Percentiles rank a stretch among this genome's conserved stretches.
Evolutionary conservation across 140 eudicot species (phyloP).

Genomic region (Bidens hawaiensis): DNA sequence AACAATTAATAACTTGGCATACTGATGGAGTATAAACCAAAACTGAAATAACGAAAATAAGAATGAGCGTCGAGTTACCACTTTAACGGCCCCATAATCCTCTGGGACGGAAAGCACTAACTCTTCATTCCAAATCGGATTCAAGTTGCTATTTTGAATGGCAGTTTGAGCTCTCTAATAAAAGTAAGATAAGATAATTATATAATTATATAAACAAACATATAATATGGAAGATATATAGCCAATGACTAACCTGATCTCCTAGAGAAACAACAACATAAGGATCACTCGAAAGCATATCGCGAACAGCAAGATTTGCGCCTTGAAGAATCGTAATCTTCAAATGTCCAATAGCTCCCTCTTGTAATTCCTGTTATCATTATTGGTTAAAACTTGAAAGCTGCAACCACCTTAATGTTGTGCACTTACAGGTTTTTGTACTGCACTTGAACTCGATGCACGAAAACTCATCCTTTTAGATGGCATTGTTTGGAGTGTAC

Average conservation of each 20-base stretch:
- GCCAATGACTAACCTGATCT: constrained; percentile 67
- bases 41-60: neutral
- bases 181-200: neutral
- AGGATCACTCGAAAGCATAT: constrained; percentile 95
- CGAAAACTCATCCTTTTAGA: constrained; percentile 49
- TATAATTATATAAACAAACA: constrained; percentile 11
- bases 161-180: constrained; percentile 70
- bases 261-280: constrained; percentile 75
- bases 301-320: constrained; percentile 84
- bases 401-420: neutral
- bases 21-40: neutral
- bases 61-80: constrained; percentile 43
- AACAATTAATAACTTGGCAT: neutral
- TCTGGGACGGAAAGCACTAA: constrained; percentile 72
- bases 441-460: constrained; percentile 32
- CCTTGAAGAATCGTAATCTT: constrained; percentile 81
- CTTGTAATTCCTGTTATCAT: constrained; percentile 56
- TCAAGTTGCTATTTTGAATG: constrained; percentile 68
- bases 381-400: neutral
- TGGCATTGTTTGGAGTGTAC: constrained; percentile 41
- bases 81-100: constrained; percentile 50
- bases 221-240: neutral
- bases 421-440: constrained; percentile 38
- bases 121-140: constrained; percentile 95
- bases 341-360: constrained; percentile 72